Conservation (phyloP, 345 rosid species). For the Trapa bicornis region DNA sequence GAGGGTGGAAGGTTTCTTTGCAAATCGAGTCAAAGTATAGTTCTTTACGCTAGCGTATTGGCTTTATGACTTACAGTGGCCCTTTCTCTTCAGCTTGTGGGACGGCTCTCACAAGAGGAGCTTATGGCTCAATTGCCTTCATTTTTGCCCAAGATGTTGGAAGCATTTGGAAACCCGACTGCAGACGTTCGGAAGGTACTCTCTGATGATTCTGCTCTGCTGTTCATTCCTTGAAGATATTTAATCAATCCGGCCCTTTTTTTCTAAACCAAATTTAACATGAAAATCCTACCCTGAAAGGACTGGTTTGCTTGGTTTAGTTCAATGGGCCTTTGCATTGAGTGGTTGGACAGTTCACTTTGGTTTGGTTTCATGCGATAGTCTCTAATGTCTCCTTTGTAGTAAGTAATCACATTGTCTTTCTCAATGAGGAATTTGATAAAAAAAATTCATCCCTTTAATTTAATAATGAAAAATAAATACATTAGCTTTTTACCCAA, state of each 20-base stretch:
- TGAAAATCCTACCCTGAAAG: background rate
- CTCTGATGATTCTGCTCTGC: background rate
- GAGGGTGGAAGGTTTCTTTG: background rate
- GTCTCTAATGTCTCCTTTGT: too few species aligned
- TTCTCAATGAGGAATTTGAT: too few species aligned
- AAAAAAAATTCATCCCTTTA: too few species aligned
- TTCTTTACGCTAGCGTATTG: background rate
- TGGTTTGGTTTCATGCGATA: background rate
- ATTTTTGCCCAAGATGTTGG: conserved; percentile 45
- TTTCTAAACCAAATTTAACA: background rate
- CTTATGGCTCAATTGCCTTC: conserved; percentile 45
- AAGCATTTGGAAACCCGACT: conserved; percentile 52
- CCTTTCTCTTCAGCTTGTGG: conserved; percentile 31
- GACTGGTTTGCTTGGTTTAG: background rate
- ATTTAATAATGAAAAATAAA: background rate
- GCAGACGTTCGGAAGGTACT: conserved; percentile 54
- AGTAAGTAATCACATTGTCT: too few species aligned
- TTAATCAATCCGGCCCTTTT: background rate
- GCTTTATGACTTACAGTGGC: background rate
- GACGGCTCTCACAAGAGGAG: conserved; percentile 43
- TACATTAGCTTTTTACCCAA: too few species aligned
- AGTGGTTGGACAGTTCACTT: background rate
- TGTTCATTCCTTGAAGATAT: background rate
- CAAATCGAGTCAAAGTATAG: background rate
- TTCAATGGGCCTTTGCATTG: background rate